A percentile compares a stretch with the other conserved stretches of the same genome.
phyloP scores from a whole-genome alignment of 2,329 filamentous ascomycete species.

The Cordyceps farinosa region DNA sequence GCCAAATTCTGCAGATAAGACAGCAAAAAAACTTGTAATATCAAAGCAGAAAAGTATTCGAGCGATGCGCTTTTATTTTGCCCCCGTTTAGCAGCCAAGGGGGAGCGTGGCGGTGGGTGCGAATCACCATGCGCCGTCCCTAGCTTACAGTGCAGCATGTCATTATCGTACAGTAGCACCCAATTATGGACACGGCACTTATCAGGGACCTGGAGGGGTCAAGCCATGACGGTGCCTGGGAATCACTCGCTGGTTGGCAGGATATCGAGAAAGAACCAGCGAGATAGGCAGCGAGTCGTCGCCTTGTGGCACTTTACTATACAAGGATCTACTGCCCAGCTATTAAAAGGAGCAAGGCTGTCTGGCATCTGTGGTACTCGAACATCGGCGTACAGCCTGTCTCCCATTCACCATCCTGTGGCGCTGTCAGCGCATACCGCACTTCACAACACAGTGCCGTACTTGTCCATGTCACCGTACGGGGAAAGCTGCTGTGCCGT shows the following conservation, averaged over 20 bases:
- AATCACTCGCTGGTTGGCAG: not conserved
- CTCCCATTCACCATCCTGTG: not conserved
- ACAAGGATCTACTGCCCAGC: not conserved
- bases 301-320: not conserved
- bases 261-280: not conserved
- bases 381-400: not conserved
- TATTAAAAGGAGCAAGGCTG: not conserved
- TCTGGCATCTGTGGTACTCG: too few relatives aligned
- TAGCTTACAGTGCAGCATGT: not conserved
- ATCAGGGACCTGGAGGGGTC: conserved; percentile 7
- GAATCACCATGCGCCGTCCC: not conserved
- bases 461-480: not conserved
- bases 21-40: too few relatives aligned
- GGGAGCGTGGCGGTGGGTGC: too few relatives aligned
- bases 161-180: not conserved
- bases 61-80: too few relatives aligned
- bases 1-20: too few relatives aligned
- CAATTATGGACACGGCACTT: conserved; percentile 8
- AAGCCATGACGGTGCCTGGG: not conserved
- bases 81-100: not conserved
- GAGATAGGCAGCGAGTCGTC: not conserved
- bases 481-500: too few relatives aligned
- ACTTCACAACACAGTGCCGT: not conserved
- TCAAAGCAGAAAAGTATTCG: too few relatives aligned
- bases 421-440: not conserved